A percentile compares a stretch with the other conserved stretches of the same genome.
Conservation (phyloP, 2,329 filamentous ascomycete species). For the Calonectria multiphialidica region DNA sequence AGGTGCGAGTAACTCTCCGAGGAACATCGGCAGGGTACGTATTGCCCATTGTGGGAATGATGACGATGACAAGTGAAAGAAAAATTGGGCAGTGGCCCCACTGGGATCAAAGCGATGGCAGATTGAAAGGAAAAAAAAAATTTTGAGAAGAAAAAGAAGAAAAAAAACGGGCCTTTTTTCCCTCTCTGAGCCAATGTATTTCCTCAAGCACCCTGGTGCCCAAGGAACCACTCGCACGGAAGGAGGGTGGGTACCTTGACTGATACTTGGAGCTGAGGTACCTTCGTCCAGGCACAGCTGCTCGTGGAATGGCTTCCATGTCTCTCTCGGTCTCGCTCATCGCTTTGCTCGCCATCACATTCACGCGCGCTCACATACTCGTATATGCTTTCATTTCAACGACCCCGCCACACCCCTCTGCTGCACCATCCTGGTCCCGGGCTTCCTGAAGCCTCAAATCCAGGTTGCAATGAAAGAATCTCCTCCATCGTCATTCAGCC, state of each 20-base stretch:
- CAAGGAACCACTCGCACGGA: neutral
- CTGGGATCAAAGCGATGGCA: constrained; percentile 1
- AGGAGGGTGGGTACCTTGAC: neutral
- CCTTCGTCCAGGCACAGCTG: constrained; percentile 3
- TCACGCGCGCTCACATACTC: neutral
- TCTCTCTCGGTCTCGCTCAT: constrained; percentile 22
- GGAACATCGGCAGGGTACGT: neutral
- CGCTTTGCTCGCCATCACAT: neutral
- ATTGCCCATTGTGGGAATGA: neutral
- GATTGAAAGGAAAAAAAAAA: constrained; percentile 3
- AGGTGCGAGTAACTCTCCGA: constrained; percentile 7
- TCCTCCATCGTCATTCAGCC: neutral
- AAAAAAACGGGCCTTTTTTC: constrained; percentile 2
- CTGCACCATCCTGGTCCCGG: neutral
- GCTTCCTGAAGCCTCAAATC: constrained; percentile 1
- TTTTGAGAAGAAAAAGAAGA: neutral
- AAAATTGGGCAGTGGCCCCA: constrained; percentile 11
- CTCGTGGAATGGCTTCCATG: constrained; percentile 14
- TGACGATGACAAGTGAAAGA: neutral
- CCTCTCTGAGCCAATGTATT: neutral
- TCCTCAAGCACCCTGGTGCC: neutral
- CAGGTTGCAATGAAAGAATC: neutral
- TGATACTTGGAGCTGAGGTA: constrained; percentile 16
- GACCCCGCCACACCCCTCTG: neutral
- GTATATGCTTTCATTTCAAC: neutral